phyloP scores from a whole-genome alignment of 805 yeast species.

The Yarrowia porcina region DNA sequence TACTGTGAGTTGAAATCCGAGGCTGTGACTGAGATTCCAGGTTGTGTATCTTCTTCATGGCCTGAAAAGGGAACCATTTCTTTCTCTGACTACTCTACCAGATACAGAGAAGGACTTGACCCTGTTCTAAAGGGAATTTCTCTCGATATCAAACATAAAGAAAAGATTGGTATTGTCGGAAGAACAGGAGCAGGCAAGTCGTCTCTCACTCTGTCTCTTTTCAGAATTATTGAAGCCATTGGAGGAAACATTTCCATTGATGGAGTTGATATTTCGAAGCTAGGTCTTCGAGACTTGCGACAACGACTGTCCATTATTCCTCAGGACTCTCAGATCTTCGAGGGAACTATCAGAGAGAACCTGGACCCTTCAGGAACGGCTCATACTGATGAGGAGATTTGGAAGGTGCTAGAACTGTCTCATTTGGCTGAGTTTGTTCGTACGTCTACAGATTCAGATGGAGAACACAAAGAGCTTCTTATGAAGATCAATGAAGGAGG shows the following conservation, averaged over 20 bases:
- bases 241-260: constrained; percentile 54
- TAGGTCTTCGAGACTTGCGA: constrained; percentile 57
- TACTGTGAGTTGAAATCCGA: constrained; percentile 47
- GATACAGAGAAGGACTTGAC: constrained; percentile 65
- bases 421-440: constrained; percentile 54
- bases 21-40: constrained; percentile 49
- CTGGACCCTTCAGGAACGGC: constrained; percentile 57
- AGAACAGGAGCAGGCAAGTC: constrained; percentile 90
- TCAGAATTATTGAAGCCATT: constrained; percentile 55
- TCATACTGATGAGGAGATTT: constrained; percentile 50
- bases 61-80: constrained; percentile 63
- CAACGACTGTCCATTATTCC: constrained; percentile 61
- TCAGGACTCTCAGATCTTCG: constrained; percentile 66
- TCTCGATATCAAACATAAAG: constrained; percentile 66
- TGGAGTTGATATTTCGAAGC: constrained; percentile 49
- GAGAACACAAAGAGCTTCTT: constrained; percentile 43
- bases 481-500: constrained; percentile 67
- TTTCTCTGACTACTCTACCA: constrained; percentile 67
- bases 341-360: constrained; percentile 59
- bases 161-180: constrained; percentile 81
- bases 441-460: not conserved
- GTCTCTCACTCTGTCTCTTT: constrained; percentile 69
- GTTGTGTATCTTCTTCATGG: constrained; percentile 58
- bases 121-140: constrained; percentile 65
- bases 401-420: constrained; percentile 54